Evolutionary conservation across 495 filamentous ascomycete species (phyloP).

Genomic region (Penicillium crystallinum): DNA sequence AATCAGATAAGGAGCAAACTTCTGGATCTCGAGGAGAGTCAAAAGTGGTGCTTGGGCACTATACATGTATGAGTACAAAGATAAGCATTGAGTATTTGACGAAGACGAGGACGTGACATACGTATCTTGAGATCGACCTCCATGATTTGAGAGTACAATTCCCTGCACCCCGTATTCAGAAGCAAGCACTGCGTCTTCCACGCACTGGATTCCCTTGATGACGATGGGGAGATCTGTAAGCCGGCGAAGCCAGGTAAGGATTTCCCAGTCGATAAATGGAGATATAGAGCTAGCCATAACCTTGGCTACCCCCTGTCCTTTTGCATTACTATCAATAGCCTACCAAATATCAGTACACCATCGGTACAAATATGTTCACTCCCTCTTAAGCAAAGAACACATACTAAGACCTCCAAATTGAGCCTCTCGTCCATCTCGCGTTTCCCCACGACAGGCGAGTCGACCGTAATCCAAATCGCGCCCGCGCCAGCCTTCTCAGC

Average conservation of each 20-base stretch:
- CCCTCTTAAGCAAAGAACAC: background rate
- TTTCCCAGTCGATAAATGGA: slow-evolving; percentile 70
- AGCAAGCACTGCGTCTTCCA: slow-evolving; percentile 78
- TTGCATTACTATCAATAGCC: slow-evolving; percentile 8
- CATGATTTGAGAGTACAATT: slow-evolving; percentile 61
- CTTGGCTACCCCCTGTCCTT: slow-evolving; percentile 67
- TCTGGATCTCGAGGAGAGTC: slow-evolving; percentile 67
- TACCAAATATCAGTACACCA: background rate
- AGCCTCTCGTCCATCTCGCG: slow-evolving; percentile 55
- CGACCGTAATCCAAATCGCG: slow-evolving; percentile 65
- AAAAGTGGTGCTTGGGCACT: slow-evolving; percentile 69
- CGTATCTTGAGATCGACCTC: slow-evolving; percentile 44
- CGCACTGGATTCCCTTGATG: slow-evolving; percentile 84
- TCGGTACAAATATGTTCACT: no score
- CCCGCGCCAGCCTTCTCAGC: slow-evolving; percentile 74
- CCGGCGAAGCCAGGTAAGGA: slow-evolving; percentile 72
- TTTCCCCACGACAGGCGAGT: slow-evolving; percentile 60
- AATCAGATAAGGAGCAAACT: slow-evolving; percentile 49
- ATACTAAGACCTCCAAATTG: slow-evolving; percentile 47
- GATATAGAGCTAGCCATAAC: slow-evolving; percentile 77
- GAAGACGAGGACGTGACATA: slow-evolving; percentile 17
- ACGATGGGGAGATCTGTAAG: slow-evolving; percentile 82
- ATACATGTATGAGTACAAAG: no score
- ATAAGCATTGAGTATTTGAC: slow-evolving; percentile 40
- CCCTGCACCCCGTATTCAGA: slow-evolving; percentile 70